These are phyloP conservation scores for Calvatia gigantea DNA, from an alignment of 768 basidiomycete species.

Conservation along the genomic window DNA sequence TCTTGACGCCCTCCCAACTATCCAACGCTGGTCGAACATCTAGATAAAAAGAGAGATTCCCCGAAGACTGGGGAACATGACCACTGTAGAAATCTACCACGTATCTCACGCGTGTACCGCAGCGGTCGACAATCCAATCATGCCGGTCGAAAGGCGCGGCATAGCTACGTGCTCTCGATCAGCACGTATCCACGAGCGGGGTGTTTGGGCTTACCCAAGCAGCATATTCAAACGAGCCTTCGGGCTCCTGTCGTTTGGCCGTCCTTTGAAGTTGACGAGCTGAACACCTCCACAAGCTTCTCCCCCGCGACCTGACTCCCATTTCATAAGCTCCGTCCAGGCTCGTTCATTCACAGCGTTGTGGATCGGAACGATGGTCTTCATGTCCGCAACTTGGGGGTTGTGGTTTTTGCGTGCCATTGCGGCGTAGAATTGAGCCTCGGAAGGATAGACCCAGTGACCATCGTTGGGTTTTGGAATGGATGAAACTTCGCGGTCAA, in stretches of 20 bases:
- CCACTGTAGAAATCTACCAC: constrained; percentile 99
- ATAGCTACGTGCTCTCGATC: constrained; percentile 53
- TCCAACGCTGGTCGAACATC: constrained; percentile 95
- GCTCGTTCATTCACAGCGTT: constrained; percentile 98
- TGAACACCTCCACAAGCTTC: constrained; percentile 78
- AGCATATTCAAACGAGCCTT: constrained; percentile 81
- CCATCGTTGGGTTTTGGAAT: constrained; percentile 73
- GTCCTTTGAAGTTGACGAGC: constrained; percentile 89
- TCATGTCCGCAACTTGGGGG: constrained; percentile 88
- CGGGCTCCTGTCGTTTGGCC: constrained; percentile 74
- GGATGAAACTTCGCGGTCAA: constrained; percentile 77
- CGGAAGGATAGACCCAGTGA: constrained; percentile 98
- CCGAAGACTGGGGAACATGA: constrained; percentile 41
- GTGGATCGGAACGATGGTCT: constrained; percentile 94
- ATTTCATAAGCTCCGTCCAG: constrained; percentile 78
- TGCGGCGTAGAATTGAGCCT: constrained; percentile 97
- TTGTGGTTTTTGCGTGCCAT: constrained; percentile 94
- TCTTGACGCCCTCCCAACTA: constrained; percentile 88
- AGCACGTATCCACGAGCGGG: constrained; percentile 13
- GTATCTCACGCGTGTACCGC: constrained; percentile 86
- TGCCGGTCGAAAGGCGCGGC: constrained; percentile 94
- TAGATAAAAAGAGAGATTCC: constrained; percentile 81
- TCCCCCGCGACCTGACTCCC: constrained; percentile 81
- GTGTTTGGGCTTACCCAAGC: constrained; percentile 65
- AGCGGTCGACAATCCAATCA: constrained; percentile 95